phyloP scores from a whole-genome alignment of 208 protist genomes.

The Wallacemonas rigidus region DNA sequence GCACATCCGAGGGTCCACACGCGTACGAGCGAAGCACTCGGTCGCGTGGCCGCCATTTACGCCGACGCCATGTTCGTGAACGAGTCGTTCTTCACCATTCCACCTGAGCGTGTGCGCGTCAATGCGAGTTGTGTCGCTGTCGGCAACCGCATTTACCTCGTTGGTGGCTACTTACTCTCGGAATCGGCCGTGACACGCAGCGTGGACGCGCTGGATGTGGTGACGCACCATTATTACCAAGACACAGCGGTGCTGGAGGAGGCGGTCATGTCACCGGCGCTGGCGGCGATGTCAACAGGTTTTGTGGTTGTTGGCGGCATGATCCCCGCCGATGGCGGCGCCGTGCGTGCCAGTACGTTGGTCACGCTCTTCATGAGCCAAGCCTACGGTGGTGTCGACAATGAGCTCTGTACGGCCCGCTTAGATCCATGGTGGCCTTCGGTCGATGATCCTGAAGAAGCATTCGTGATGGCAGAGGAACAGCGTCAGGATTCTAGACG shows the following conservation, averaged over 20 bases:
- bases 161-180: constrained; percentile 33
- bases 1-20: no score
- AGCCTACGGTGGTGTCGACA: constrained; percentile 10
- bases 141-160: constrained; percentile 28
- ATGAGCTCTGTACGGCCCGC: constrained; percentile 2
- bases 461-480: background rate
- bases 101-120: constrained; percentile 17
- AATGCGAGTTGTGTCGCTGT: constrained; percentile 39
- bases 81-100: constrained; percentile 20
- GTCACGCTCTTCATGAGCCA: constrained; percentile 12
- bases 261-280: constrained; percentile 31
- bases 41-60: constrained; percentile 4
- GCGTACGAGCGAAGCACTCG: background rate
- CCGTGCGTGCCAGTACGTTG: background rate
- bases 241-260: constrained; percentile 19
- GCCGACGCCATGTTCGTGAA: constrained; percentile 11
- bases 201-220: constrained; percentile 40
- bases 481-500: background rate
- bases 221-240: constrained; percentile 34
- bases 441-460: background rate
- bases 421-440: constrained; percentile 8
- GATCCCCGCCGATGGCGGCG: background rate
- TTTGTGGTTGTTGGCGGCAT: constrained; percentile 31
- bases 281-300: constrained; percentile 32
- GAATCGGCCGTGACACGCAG: constrained; percentile 24